A percentile compares a stretch with the other conserved stretches of the same genome.
Evolutionary conservation across 2,329 filamentous ascomycete species (phyloP).

Genomic region (Fusarium miscanthi): DNA sequence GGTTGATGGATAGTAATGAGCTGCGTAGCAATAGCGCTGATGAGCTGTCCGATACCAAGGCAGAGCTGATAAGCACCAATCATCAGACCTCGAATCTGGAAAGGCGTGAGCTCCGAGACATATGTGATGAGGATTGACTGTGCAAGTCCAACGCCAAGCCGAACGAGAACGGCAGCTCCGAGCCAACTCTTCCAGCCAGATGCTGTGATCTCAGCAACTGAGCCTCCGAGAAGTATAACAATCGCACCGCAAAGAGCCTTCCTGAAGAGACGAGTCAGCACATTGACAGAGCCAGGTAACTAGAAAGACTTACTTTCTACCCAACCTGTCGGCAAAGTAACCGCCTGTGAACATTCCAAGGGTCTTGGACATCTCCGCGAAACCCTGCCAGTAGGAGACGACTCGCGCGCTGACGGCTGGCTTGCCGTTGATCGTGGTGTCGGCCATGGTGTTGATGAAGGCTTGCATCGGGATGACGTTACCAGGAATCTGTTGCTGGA

Average conservation of each 20-base stretch:
- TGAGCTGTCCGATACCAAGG: neutral
- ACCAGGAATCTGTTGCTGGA: neutral
- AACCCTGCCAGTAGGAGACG: slow-evolving; percentile 22
- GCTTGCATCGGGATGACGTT: slow-evolving; percentile 9
- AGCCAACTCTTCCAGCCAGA: neutral
- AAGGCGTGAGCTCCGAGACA: slow-evolving; percentile 17
- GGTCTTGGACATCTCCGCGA: slow-evolving; percentile 25
- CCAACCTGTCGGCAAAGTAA: neutral
- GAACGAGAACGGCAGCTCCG: neutral
- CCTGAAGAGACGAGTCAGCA: neutral
- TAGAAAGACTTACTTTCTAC: neutral
- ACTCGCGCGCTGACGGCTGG: slow-evolving; percentile 19
- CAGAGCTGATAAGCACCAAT: slow-evolving; percentile 19
- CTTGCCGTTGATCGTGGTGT: slow-evolving; percentile 12
- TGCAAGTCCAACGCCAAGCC: neutral
- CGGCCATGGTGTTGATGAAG: slow-evolving; percentile 16
- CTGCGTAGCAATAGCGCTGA: neutral
- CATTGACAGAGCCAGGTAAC: too few species aligned
- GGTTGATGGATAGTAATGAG: neutral
- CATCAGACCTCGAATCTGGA: slow-evolving; percentile 22
- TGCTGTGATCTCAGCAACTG: neutral
- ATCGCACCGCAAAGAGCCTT: neutral
- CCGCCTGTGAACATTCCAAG: neutral
- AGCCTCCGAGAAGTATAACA: neutral
- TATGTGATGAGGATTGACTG: slow-evolving; percentile 21